Base-by-base conservation (phyloP, 129 eudicot species). In the Saposhnikovia divaricata region DNA sequence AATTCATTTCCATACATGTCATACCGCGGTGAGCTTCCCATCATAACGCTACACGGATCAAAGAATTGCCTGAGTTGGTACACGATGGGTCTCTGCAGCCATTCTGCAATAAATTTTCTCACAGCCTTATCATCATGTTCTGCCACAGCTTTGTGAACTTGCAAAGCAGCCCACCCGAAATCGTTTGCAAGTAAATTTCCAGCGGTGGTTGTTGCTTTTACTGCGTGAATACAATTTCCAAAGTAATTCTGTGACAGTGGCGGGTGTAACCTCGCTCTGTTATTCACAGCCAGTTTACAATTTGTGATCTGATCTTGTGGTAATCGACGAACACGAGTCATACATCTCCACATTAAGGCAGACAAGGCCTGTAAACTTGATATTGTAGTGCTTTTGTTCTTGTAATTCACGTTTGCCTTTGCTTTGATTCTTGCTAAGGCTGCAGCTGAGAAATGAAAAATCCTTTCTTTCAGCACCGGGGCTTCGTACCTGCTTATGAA, bases 1-100 rank as follows among this genome's bases (percentile, higher is more conserved):
- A 91, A 91, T 73, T 91, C 97, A 45, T 86, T 89, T 14, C 93
- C 97, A 21, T 91, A 91, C 90, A 91, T 83, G 23, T 89, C 86
- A 83, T 89, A 91, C 44, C 93, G 83, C 11, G 91, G 97, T 10
- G 91, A 91, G 12, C 88, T 87, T 19, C 88, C 93, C 80, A 89
- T 81, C 68, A 79, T 85, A 7, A 87, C 40, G 40, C 89, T 86
- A 45, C 40, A 45, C 0, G 85, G 72, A 75, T 86, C 87, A 80
- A 79, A 82, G 37, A 81, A 65, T 75, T 46, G 74, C 27, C 80
- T 39, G 27, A 75, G 47, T 65, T 86, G 81, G 66, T 83, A 89
- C 21, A 83, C 72, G n/a, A 57, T 78, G 4, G 87, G 91, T 4
- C 38, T 74, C 79, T 80, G 53, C 11, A 87, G 51, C 93, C 96